Conservation (phyloP, 2,329 filamentous ascomycete species). For the Colletotrichum eleusines region DNA sequence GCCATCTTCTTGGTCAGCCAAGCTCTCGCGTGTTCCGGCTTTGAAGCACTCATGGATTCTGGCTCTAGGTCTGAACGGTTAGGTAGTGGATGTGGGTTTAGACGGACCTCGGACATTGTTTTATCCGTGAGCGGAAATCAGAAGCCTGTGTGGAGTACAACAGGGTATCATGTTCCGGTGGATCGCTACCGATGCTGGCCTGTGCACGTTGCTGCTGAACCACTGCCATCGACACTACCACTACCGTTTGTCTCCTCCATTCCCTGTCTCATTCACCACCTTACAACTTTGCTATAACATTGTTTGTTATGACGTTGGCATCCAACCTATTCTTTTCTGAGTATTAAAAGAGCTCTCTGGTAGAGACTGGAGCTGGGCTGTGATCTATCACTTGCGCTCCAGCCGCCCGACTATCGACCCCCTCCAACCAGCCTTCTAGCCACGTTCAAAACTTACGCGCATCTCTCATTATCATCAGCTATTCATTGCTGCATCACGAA, state of each 20-base stretch:
- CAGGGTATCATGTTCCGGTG: background rate
- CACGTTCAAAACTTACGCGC: background rate
- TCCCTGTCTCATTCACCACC: background rate
- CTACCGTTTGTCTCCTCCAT: background rate
- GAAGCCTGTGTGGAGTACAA: background rate
- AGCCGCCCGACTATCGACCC: background rate
- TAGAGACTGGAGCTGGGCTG: background rate
- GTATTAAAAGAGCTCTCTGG: background rate
- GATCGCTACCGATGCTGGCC: background rate
- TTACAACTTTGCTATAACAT: background rate
- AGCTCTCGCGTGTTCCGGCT: background rate
- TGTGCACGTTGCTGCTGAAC: background rate
- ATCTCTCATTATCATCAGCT: too few relatives aligned
- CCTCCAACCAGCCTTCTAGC: background rate
- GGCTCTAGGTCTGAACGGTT: too few relatives aligned
- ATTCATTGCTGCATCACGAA: too few relatives aligned
- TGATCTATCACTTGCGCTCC: background rate
- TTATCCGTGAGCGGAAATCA: background rate
- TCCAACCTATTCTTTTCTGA: too few relatives aligned
- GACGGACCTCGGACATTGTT: background rate
- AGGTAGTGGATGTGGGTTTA: too few relatives aligned
- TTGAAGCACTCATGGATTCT: background rate
- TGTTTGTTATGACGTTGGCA: too few relatives aligned
- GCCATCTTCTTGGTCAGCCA: too few relatives aligned
- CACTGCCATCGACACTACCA: background rate